Base-by-base conservation (phyloP, 1,284 basidiomycete species). In the Sporisorium exsertum region DNA sequence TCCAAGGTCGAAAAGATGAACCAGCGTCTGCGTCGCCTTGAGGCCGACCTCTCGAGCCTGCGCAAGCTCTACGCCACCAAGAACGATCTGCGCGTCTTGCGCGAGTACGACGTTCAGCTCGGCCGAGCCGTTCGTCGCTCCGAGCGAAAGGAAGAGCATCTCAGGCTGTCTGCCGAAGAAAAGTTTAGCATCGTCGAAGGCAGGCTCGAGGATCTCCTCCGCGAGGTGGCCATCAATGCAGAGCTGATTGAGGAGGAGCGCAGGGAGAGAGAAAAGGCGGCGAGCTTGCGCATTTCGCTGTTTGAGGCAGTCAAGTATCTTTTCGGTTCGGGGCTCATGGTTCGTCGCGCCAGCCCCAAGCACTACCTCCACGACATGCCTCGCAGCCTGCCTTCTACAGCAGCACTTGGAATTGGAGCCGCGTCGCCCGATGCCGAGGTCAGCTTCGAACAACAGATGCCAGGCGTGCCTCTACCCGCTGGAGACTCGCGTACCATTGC, bases 41-140 rank as follows among this genome's bases (percentile, higher is more conserved):
- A 87, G 55, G 54, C 73, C 2, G 86, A 86, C 33, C 67, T 86
- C 4, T 50, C 65, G 49, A 58, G 61, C 9, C 51, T 85, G 10
- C 76, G 78, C 49, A 74, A 72, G 55, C 56, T 75, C 2, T 76
- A 79, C 45, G 85, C 84, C 1, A 82, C 81, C 46, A 85, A 85
- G 55, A 78, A 66, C 18, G 85, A 86, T 58, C 67, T 86, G 18
- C 71, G 78, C 18, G 59, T 78, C 5, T 71, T 87, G n/a, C 70
- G 82, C 33, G 82, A 86, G 24, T 82, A 85, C 55, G 84, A 86
- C 33, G 64, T 83, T 7, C 80, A 84, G 52, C 78, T 87, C 3
- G 72, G 69, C 16, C 80, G 84, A 33, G 81, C 85, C 0, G 78
- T 87, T 40, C 78, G 84, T 43, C 72, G 83, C 20, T 81, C 73